Percentiles rank a stretch among this genome's conserved stretches.
These are phyloP conservation scores for Sisymbrium irio DNA, from an alignment of 345 rosid species.

Conservation along the genomic window DNA sequence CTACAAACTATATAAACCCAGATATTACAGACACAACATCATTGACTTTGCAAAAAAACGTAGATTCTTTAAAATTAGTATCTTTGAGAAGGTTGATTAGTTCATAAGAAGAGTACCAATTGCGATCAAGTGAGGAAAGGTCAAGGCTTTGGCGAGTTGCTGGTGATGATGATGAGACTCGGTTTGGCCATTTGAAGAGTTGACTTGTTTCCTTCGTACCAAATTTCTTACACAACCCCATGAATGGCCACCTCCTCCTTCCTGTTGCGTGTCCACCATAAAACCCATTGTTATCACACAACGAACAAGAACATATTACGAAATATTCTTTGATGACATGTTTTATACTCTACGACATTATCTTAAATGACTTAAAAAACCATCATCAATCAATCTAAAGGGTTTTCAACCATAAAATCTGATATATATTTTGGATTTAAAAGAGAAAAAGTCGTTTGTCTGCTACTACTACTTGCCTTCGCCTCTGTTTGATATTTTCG, in stretches of 20 bases:
- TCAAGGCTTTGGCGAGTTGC: constrained; percentile 71
- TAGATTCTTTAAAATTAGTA: background rate
- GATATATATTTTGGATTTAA: background rate
- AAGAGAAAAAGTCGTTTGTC: background rate
- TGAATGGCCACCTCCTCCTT: constrained; percentile 33
- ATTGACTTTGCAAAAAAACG: background rate
- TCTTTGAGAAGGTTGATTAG: background rate
- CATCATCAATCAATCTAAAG: background rate
- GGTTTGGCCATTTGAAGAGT: constrained; percentile 47
- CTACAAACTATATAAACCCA: background rate
- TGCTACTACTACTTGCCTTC: too few species aligned
- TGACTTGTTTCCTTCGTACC: constrained; percentile 73
- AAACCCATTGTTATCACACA: constrained; percentile 43
- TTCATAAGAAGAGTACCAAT: constrained; percentile 44
- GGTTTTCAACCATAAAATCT: background rate
- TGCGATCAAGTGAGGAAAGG: constrained; percentile 71
- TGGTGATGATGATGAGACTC: constrained; percentile 34
- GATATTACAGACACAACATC: background rate
- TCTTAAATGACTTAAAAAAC: background rate
- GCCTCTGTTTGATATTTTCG: too few species aligned
- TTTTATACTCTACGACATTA: background rate
- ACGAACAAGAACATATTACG: too few species aligned
- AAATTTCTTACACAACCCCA: constrained; percentile 48
- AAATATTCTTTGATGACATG: background rate
- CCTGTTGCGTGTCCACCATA: constrained; percentile 39